These are phyloP conservation scores for Phylloporus sp. DNA, from an alignment of 768 basidiomycete genomes.

Conservation along the genomic window DNA sequence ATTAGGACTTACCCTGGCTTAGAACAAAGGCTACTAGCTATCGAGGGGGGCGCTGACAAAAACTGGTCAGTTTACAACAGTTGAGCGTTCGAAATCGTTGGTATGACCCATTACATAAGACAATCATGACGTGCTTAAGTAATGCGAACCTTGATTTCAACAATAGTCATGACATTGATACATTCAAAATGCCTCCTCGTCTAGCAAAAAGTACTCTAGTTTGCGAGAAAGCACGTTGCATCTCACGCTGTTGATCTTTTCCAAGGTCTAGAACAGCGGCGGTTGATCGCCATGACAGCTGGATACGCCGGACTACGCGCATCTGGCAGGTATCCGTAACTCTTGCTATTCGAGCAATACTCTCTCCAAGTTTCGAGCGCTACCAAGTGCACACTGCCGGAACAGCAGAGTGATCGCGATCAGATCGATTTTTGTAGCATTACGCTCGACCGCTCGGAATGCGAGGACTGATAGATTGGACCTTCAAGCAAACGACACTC, in stretches of 20 bases:
- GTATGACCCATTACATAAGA: slow-evolving; percentile 10
- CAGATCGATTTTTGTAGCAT: slow-evolving; percentile 19
- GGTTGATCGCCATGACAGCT: slow-evolving; percentile 17
- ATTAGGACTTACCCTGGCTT: slow-evolving; percentile 11
- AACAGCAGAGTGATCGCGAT: slow-evolving; percentile 19
- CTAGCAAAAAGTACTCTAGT: slow-evolving; percentile 1
- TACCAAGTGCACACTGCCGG: neutral
- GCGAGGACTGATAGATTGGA: slow-evolving; percentile 15
- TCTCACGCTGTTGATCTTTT: slow-evolving; percentile 14
- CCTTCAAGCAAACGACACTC: slow-evolving; percentile 30
- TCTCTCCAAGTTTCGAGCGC: slow-evolving; percentile 6
- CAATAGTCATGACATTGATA: neutral
- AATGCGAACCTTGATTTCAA: neutral
- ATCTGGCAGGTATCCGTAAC: slow-evolving; percentile 8
- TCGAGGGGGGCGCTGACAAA: neutral
- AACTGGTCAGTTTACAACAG: neutral
- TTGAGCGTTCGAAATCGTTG: neutral
- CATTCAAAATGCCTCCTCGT: neutral
- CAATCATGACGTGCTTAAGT: slow-evolving; percentile 4
- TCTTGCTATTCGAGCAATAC: slow-evolving; percentile 13
- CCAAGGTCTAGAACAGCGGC: slow-evolving; percentile 9
- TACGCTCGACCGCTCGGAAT: slow-evolving; percentile 13
- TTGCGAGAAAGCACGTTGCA: neutral
- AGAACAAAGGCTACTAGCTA: neutral
- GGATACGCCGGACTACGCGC: slow-evolving; percentile 17